Conservation (phyloP, 768 basidiomycete species). For the Plicaturopsis crispa region DNA sequence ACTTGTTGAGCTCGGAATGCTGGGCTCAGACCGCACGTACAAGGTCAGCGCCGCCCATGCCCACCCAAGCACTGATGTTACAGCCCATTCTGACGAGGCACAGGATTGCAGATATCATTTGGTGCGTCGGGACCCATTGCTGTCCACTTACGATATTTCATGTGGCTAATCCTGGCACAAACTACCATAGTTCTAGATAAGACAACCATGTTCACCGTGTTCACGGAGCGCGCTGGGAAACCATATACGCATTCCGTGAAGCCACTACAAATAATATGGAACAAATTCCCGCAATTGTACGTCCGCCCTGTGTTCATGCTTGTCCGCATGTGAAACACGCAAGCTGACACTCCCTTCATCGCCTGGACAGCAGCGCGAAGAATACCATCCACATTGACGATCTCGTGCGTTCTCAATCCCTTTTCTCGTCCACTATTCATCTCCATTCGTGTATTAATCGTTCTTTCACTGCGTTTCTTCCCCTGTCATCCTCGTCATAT, state of each 20-base stretch:
- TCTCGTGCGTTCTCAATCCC: conserved; percentile 36
- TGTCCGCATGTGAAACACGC: not conserved
- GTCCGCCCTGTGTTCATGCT: conserved; percentile 11
- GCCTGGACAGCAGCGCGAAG: conserved; percentile 37
- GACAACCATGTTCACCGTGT: conserved; percentile 84
- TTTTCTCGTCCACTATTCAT: not conserved
- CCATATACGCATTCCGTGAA: conserved; percentile 79
- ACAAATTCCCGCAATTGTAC: conserved; percentile 76
- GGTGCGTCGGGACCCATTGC: conserved; percentile 26
- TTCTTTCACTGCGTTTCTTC: conserved; percentile 1
- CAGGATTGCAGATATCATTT: conserved; percentile 58
- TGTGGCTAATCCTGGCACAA: not conserved
- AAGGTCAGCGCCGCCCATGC: conserved; percentile 33
- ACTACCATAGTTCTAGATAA: conserved; percentile 89
- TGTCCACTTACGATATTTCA: not conserved
- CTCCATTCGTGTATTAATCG: no score
- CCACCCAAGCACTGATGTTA: not conserved
- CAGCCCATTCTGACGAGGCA: no score
- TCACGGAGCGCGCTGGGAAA: conserved; percentile 64
- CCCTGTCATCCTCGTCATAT: conserved; percentile 4
- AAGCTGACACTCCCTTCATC: not conserved
- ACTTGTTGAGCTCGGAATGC: conserved; percentile 78
- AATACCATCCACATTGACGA: conserved; percentile 91
- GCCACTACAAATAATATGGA: conserved; percentile 81
- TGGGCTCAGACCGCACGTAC: conserved; percentile 64